Percentiles rank a stretch among this genome's conserved stretches.
Conservation (phyloP, 768 basidiomycete genomes). For the Lyophyllum shimeji region DNA sequence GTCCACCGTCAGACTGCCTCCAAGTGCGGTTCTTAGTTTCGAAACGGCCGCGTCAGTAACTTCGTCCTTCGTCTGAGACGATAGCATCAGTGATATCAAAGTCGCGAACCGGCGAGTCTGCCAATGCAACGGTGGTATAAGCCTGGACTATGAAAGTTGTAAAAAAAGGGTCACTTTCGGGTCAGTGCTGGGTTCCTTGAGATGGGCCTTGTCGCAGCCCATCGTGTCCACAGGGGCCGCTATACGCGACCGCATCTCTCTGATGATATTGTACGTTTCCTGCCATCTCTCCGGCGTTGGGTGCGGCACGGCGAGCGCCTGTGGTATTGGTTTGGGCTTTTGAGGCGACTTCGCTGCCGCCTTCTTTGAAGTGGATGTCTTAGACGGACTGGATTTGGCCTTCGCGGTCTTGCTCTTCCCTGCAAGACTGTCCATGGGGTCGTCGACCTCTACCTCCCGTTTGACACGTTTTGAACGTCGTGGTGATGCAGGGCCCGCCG, state of each 20-base stretch:
- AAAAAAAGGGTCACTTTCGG: slow-evolving; percentile 53
- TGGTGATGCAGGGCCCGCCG: slow-evolving; percentile 18
- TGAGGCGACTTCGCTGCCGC: slow-evolving; percentile 32
- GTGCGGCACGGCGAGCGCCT: slow-evolving; percentile 57
- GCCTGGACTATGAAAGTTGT: background rate
- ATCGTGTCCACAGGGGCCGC: slow-evolving; percentile 91
- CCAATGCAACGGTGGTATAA: background rate
- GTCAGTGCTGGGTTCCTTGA: slow-evolving; percentile 53
- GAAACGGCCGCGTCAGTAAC: slow-evolving; percentile 79
- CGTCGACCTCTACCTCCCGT: slow-evolving; percentile 15
- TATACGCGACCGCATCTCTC: slow-evolving; percentile 69
- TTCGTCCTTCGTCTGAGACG: slow-evolving; percentile 93
- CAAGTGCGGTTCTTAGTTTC: slow-evolving; percentile 70
- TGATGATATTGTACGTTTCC: slow-evolving; percentile 70
- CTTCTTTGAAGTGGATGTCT: slow-evolving; percentile 21
- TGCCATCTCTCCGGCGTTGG: slow-evolving; percentile 67
- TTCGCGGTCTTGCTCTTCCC: slow-evolving; percentile 1
- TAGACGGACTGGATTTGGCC: background rate
- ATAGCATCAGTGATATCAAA: slow-evolving; percentile 92
- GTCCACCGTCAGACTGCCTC: slow-evolving; percentile 78
- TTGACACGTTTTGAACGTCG: slow-evolving; percentile 32
- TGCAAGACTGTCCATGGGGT: slow-evolving; percentile 1
- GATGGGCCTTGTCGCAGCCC: slow-evolving; percentile 78
- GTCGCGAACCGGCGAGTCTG: slow-evolving; percentile 83
- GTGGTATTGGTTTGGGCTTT: slow-evolving; percentile 58